phyloP scores from a whole-genome alignment of 129 eudicot genomes.

The Mikania micrantha region DNA sequence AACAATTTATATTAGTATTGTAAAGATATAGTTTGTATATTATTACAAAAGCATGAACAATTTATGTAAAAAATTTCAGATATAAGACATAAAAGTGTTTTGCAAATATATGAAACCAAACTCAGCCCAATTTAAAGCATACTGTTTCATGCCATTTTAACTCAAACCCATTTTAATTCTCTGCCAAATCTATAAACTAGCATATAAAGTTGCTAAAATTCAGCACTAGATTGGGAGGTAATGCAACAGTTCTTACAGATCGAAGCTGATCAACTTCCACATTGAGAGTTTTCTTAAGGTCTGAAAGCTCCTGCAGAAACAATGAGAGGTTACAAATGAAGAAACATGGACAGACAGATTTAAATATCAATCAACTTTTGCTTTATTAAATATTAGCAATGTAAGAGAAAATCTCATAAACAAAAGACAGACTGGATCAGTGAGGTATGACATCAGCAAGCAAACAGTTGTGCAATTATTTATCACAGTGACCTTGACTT shows the following conservation, averaged over 20 bases:
- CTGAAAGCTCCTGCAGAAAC: constrained; percentile 71
- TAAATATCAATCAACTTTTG: neutral
- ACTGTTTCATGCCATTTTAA: neutral
- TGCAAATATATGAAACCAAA: neutral
- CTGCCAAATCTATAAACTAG: neutral
- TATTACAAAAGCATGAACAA: neutral
- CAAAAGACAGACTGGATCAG: neutral
- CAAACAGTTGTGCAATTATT: no score
- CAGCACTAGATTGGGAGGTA: neutral
- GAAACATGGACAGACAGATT: neutral
- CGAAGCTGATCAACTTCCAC: constrained; percentile 90
- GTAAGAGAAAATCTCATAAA: neutral
- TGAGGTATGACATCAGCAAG: neutral
- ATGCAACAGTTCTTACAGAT: constrained; percentile 39
- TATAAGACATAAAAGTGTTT: neutral
- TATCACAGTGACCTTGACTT: no score
- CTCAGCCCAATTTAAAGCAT: neutral
- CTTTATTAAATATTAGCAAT: neutral
- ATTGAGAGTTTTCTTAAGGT: constrained; percentile 70
- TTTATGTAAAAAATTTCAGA: no score
- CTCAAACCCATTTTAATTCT: neutral
- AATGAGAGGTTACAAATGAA: constrained; percentile 5
- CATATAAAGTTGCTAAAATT: neutral
- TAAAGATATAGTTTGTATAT: neutral
- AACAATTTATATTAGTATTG: neutral